Conservation (phyloP, 495 filamentous ascomycete genomes). For the Aspergillus saccharolyticus region DNA sequence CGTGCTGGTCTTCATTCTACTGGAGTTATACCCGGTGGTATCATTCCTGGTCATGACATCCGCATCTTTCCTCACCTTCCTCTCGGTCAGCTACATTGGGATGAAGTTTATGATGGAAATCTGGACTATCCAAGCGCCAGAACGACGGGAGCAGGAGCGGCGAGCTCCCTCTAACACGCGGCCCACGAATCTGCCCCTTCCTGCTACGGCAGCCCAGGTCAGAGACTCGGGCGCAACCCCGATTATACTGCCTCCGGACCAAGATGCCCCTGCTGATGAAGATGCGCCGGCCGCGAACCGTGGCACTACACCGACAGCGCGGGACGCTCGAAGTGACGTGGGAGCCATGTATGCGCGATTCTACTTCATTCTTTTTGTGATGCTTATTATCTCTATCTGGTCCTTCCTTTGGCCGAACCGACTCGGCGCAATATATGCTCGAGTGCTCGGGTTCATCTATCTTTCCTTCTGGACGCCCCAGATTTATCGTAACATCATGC, state of each 20-base stretch:
- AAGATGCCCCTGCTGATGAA: conserved; percentile 55
- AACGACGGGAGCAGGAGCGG: conserved; percentile 55
- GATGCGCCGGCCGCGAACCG: conserved; percentile 26
- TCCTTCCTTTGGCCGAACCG: conserved; percentile 67
- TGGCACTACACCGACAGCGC: conserved; percentile 24
- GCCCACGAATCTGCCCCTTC: conserved; percentile 53
- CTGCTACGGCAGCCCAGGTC: conserved; percentile 52
- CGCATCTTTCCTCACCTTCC: conserved; percentile 65
- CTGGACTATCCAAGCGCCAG: conserved; percentile 79
- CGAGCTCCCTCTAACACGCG: conserved; percentile 23
- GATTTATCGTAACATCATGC: conserved; percentile 81
- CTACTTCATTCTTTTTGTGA: conserved; percentile 61
- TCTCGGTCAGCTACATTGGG: conserved; percentile 67
- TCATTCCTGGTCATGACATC: conserved; percentile 65
- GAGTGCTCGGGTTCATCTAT: conserved; percentile 62
- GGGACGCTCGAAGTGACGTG: conserved; percentile 51
- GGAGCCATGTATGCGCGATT: conserved; percentile 76
- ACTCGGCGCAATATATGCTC: conserved; percentile 66
- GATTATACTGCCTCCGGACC: conserved; percentile 79
- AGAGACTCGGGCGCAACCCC: conserved; percentile 50
- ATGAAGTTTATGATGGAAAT: conserved; percentile 86
- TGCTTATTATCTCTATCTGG: conserved; percentile 71
- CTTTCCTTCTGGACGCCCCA: conserved; percentile 91
- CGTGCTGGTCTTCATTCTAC: conserved; percentile 58
- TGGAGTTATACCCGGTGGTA: conserved; percentile 58